Evolutionary conservation across 2,329 filamentous ascomycete species (phyloP).

Genomic region (Phialophora tarda): DNA sequence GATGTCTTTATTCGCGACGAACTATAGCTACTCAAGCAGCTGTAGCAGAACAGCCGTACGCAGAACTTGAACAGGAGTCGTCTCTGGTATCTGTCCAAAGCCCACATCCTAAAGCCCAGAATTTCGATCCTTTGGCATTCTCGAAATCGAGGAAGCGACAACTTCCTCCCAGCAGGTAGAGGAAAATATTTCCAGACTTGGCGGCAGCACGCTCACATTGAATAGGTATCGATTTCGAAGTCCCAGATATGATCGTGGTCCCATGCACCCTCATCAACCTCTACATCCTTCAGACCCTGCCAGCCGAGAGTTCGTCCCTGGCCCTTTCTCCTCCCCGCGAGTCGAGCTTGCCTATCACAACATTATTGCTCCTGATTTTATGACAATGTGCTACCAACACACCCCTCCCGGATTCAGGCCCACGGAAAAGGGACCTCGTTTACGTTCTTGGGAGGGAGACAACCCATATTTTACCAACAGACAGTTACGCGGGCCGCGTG

Average conservation of each 20-base stretch:
- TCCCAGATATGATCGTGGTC: constrained; percentile 92
- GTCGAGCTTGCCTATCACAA: constrained; percentile 88
- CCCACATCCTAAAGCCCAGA: constrained; percentile 22
- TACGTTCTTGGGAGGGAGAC: constrained; percentile 85
- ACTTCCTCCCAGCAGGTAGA: constrained; percentile 51
- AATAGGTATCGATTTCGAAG: constrained; percentile 90
- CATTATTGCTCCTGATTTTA: constrained; percentile 83
- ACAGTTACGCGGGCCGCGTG: constrained; percentile 81
- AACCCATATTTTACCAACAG: constrained; percentile 95
- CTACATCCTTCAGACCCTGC: constrained; percentile 84
- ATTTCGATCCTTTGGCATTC: constrained; percentile 57
- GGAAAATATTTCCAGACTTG: not conserved
- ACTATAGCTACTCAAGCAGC: constrained; percentile 51
- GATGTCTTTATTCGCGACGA: constrained; percentile 49
- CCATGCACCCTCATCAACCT: constrained; percentile 89
- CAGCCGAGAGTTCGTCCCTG: constrained; percentile 85
- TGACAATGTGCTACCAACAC: constrained; percentile 88
- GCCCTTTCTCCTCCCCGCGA: constrained; percentile 86
- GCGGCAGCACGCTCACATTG: constrained; percentile 13
- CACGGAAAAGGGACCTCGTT: constrained; percentile 64
- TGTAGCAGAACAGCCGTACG: constrained; percentile 14
- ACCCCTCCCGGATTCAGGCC: constrained; percentile 74
- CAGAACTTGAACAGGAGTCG: constrained; percentile 34
- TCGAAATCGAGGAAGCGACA: constrained; percentile 48
- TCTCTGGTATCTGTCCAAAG: constrained; percentile 24